These are phyloP conservation scores for Trichoderma parareesei DNA, from an alignment of 495 filamentous ascomycete species.

Conservation along the genomic window DNA sequence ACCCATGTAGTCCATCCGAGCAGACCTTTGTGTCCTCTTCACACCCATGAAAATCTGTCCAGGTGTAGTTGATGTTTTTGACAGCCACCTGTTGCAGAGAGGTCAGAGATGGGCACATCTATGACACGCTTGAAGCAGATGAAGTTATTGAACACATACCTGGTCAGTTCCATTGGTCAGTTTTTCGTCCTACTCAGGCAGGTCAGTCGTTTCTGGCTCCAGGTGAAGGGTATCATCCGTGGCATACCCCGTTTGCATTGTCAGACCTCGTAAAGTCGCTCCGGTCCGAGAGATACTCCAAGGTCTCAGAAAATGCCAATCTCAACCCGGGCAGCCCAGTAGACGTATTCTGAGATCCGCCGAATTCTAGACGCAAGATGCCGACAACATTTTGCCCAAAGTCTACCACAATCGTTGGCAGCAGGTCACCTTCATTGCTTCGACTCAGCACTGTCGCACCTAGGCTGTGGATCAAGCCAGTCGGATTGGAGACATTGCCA, in stretches of 20 bases:
- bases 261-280: slow-evolving; percentile 39
- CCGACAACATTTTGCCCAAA: slow-evolving; percentile 41
- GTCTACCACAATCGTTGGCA: slow-evolving; percentile 29
- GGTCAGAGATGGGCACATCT: neutral
- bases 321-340: slow-evolving; percentile 28
- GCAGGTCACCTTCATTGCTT: slow-evolving; percentile 6
- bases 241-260: slow-evolving; percentile 22
- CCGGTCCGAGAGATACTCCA: slow-evolving; percentile 31
- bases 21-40: slow-evolving; percentile 30
- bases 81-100: slow-evolving; percentile 27
- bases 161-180: slow-evolving; percentile 33
- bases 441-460: slow-evolving; percentile 21
- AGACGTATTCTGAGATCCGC: slow-evolving; percentile 17
- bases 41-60: slow-evolving; percentile 35
- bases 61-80: slow-evolving; percentile 26
- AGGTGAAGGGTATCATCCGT: neutral
- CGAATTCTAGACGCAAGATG: slow-evolving; percentile 20
- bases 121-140: neutral
- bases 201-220: neutral
- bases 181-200: neutral
- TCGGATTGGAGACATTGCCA: slow-evolving; percentile 26
- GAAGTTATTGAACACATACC: slow-evolving; percentile 16
- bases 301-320: slow-evolving; percentile 38
- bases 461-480: slow-evolving; percentile 24
- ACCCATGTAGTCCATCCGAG: slow-evolving; percentile 40